Evolutionary conservation across 1,139 yeast species (phyloP).

Genomic region (Candida sp.): DNA sequence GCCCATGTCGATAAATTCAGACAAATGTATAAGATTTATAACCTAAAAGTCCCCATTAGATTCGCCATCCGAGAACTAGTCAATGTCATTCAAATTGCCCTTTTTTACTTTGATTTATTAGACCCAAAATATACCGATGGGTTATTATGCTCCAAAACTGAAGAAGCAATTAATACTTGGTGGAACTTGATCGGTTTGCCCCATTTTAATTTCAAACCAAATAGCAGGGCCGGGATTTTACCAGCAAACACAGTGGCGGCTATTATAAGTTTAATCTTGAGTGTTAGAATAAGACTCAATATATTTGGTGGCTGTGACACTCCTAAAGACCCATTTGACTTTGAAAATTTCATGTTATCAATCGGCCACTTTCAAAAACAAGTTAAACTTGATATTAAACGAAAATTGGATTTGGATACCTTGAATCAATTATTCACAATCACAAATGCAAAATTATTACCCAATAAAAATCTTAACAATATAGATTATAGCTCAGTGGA

Average conservation of each 20-base stretch:
- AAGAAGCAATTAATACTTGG: constrained; percentile 72
- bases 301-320: constrained; percentile 73
- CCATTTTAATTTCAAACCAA: constrained; percentile 50
- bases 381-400: constrained; percentile 51
- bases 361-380: constrained; percentile 63
- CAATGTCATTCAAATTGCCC: constrained; percentile 66
- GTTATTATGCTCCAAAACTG: constrained; percentile 72
- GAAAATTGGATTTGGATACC: constrained; percentile 63
- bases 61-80: constrained; percentile 78
- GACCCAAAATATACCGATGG: constrained; percentile 80
- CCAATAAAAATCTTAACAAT: constrained; percentile 17
- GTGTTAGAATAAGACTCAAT: constrained; percentile 61
- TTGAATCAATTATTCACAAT: constrained; percentile 55
- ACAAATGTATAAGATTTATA: constrained; percentile 60
- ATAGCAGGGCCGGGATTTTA: constrained; percentile 46
- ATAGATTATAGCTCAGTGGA: constrained; percentile 7
- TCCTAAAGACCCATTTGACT: constrained; percentile 87
- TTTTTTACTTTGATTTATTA: constrained; percentile 74
- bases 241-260: constrained; percentile 67
- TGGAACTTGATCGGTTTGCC: constrained; percentile 75
- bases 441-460: constrained; percentile 47
- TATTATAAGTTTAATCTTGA: constrained; percentile 60
- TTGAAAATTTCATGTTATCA: constrained; percentile 57
- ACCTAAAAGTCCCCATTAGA: constrained; percentile 45
- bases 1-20: constrained; percentile 83